Percentiles rank a stretch among this genome's conserved stretches.
Conservation (phyloP, 2,329 filamentous ascomycete species). For the Stachybotrys chlorohalonatus region DNA sequence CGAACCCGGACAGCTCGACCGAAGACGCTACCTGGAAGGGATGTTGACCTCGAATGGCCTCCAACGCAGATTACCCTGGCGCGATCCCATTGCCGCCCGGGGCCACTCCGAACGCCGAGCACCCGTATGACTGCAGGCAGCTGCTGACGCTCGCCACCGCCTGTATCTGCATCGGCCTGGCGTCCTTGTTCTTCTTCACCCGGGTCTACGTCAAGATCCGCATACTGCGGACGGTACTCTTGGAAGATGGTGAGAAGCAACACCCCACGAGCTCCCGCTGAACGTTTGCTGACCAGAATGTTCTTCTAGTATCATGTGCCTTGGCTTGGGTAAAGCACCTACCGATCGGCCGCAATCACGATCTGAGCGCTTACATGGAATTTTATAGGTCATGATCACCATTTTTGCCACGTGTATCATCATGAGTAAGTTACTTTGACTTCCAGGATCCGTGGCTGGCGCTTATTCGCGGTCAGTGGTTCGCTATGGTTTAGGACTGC, state of each 20-base stretch:
- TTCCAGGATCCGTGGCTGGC: too few species aligned
- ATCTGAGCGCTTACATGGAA: not conserved
- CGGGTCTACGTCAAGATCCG: not conserved
- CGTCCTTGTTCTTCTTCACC: not conserved
- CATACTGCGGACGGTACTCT: not conserved
- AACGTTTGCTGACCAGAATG: too few species aligned
- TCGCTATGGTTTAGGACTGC: not conserved
- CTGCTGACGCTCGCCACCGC: not conserved
- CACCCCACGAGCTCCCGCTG: too few species aligned
- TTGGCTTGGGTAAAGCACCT: not conserved
- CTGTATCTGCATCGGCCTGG: not conserved
- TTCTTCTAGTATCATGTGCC: not conserved
- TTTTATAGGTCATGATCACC: not conserved
- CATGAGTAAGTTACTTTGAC: not conserved
- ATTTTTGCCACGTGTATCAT: not conserved
- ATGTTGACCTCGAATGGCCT: not conserved
- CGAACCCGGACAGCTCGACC: not conserved
- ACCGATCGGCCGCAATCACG: not conserved
- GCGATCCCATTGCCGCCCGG: not conserved
- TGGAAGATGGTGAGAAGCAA: not conserved
- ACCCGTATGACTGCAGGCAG: not conserved
- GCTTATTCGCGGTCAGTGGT: not conserved
- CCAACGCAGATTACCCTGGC: not conserved
- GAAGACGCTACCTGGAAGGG: not conserved
- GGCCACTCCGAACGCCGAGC: not conserved